phyloP scores from a whole-genome alignment of 805 yeast genomes.

The Nakazawaea holstii region DNA sequence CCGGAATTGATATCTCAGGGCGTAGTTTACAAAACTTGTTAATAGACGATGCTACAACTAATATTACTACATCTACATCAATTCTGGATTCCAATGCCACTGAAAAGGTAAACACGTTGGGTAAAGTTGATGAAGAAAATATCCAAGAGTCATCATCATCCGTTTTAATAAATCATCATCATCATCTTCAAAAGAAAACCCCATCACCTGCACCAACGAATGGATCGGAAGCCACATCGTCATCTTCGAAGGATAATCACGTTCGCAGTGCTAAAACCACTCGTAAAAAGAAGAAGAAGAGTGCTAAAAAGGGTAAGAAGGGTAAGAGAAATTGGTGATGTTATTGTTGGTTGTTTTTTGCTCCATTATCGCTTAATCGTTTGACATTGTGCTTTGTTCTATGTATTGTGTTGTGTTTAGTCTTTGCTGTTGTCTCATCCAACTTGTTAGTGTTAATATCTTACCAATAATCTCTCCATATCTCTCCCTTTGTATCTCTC shows the following conservation, averaged over 20 bases:
- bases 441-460: no score
- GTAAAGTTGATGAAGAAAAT: neutral
- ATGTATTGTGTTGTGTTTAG: no score
- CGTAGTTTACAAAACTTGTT: conserved; percentile 3
- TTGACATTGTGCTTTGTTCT: neutral
- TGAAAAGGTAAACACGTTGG: no score
- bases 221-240: neutral
- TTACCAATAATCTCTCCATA: no score
- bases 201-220: neutral
- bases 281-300: conserved; percentile 7
- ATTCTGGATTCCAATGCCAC: neutral
- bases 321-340: neutral
- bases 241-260: neutral
- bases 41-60: neutral
- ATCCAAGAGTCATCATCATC: neutral
- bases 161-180: no score
- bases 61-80: neutral
- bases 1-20: neutral
- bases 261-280: neutral
- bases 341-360: no score
- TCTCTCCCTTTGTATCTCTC: no score
- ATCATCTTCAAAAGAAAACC: neutral
- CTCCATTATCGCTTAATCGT: no score
- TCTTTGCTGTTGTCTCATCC: no score
- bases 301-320: conserved; percentile 1